A percentile compares a stretch with the other conserved stretches of the same genome.
Evolutionary conservation across 495 filamentous ascomycete species (phyloP).

Genomic region (Aspergillus kassunensis): DNA sequence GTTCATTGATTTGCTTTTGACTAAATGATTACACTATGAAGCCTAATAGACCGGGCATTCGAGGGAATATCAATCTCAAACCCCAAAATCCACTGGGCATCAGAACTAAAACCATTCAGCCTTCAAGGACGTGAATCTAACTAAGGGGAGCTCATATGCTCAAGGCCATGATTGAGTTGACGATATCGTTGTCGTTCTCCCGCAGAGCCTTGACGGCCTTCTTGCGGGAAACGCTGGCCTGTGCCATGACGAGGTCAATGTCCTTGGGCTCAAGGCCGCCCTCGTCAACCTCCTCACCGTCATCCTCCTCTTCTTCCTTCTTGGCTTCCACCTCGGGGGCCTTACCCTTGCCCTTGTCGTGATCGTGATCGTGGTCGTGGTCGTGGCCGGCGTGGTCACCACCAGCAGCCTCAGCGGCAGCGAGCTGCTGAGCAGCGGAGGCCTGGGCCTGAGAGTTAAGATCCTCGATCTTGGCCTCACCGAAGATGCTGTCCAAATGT

Average conservation of each 20-base stretch:
- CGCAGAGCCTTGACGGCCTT: conserved; percentile 98
- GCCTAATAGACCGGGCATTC: conserved; percentile 19
- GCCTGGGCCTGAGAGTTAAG: conserved; percentile 96
- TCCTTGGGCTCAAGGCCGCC: conserved; percentile 94
- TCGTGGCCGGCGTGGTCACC: conserved; percentile 73
- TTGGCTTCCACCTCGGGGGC: conserved; percentile 68
- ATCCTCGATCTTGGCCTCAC: conserved; percentile 99
- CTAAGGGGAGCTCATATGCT: conserved; percentile 64
- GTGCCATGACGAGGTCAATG: conserved; percentile 97
- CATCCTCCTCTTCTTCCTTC: conserved; percentile 88
- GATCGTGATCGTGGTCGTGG: conserved; percentile 68
- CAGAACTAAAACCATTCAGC: conserved; percentile 20
- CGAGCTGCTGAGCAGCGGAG: conserved; percentile 85
- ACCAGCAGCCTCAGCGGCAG: conserved; percentile 73
- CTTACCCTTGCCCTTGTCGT: conserved; percentile 66
- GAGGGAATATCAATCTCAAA: conserved; percentile 28
- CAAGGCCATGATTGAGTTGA: conserved; percentile 99
- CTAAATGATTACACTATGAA: conserved; percentile 44
- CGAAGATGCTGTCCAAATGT: conserved; percentile 74
- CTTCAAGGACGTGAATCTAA: conserved; percentile 17
- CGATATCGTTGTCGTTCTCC: conserved; percentile 99
- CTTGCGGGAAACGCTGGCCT: conserved; percentile 92
- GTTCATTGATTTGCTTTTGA: conserved; percentile 36
- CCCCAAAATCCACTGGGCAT: conserved; percentile 31
- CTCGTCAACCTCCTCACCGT: conserved; percentile 93